Base-by-base conservation (phyloP, 2,329 filamentous ascomycete genomes). In the Coleophoma eucalyptorum region DNA sequence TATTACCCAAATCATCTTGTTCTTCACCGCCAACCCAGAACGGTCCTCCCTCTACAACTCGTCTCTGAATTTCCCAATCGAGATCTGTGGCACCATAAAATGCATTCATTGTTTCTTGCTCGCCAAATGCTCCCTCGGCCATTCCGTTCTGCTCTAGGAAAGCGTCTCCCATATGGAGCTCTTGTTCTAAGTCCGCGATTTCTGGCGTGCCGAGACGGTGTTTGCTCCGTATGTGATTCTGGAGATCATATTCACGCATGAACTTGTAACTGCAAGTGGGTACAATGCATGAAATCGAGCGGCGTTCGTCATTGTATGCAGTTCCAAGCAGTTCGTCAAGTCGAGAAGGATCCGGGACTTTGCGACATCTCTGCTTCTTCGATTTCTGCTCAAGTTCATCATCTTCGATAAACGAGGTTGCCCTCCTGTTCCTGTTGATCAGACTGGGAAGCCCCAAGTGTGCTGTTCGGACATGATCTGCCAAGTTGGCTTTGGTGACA, bases 401-500 rank as follows among this genome's bases (percentile, higher is more conserved):
- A 33, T 51, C 48, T 13, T 54, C 43, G 11, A 34, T 43, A 38
- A 40, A 34, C 6, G 33, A 62, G 71, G 71, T 55, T 41, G 56
- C 73, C 71, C 58, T 69, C 68, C 52, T 63, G 60, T 46, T 65
- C 56, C 55, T 67, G 64, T 62, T 58, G 64, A 69, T 43, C 63
- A 70, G 65, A 51, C 69, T 71, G 11, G 67, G 69, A 19, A 81
- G 70, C n/a, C 84, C 83, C 21, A 96, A 73, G 66, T 97, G 93
- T 19, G 89, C 80, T 44, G 87, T 90, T 18, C 89, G 84, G 42
- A 97, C 78, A 65, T 97, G 93, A 58, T 94, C 87, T 66, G 93
- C 88, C 0, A 97, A 77, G 31, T 83, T 84, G 16, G 82, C 79
- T 67, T 95, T 96, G 54, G 86, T 88, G 52, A 81, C 80, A 62